Conservation (phyloP, 768 basidiomycete genomes). For the Chalciporus piperatus region DNA sequence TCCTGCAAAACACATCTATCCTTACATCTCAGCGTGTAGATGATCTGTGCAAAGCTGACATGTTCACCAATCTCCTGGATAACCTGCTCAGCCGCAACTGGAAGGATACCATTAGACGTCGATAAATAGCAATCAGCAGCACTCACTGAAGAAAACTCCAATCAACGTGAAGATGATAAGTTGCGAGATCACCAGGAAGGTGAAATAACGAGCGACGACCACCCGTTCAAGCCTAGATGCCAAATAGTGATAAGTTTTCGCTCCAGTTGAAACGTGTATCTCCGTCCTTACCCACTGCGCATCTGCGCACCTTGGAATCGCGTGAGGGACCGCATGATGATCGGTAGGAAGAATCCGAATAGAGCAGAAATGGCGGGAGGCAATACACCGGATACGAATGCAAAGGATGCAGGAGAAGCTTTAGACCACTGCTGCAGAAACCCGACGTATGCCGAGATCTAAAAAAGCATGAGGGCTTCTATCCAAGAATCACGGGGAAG, state of each 20-base stretch:
- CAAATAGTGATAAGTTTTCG: neutral
- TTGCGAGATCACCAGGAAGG: conserved; percentile 92
- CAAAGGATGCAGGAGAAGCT: conserved; percentile 65
- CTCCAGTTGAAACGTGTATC: neutral
- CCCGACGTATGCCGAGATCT: conserved; percentile 54
- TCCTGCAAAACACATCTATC: neutral
- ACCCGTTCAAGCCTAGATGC: conserved; percentile 80
- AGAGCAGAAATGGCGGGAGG: conserved; percentile 86
- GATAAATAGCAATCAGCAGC: neutral
- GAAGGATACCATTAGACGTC: neutral
- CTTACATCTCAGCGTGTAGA: conserved; percentile 45
- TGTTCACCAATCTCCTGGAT: conserved; percentile 48
- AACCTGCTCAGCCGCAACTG: conserved; percentile 39
- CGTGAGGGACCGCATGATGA: conserved; percentile 83
- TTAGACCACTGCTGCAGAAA: conserved; percentile 75
- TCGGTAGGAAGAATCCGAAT: conserved; percentile 89
- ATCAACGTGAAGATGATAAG: conserved; percentile 92
- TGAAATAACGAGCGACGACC: conserved; percentile 89
- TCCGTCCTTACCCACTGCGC: conserved; percentile 26
- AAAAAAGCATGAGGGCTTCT: conserved; percentile 3
- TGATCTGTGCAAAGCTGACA: conserved; percentile 42
- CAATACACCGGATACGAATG: conserved; percentile 86
- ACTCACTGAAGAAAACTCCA: conserved; percentile 82
- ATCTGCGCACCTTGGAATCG: conserved; percentile 59
- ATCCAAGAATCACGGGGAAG: neutral